Percentiles rank a stretch among this genome's conserved stretches.
Conservation (phyloP, 2,329 filamentous ascomycete genomes). For the Ascosphaera apis region DNA sequence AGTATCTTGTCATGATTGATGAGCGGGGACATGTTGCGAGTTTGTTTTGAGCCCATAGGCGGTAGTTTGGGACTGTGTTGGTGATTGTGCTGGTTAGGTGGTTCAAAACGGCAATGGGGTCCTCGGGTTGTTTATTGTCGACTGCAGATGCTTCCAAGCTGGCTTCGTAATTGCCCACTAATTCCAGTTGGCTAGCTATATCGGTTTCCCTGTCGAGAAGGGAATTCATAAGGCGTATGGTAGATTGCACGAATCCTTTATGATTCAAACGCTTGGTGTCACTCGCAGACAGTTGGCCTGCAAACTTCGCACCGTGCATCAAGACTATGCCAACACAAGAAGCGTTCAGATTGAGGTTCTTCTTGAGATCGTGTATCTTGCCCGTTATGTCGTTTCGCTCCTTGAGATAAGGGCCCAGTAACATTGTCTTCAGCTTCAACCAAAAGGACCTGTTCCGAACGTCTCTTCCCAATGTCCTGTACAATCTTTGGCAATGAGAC, state of each 20-base stretch:
- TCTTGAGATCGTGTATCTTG: too few relatives aligned
- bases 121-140: constrained; percentile 7
- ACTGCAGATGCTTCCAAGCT: constrained; percentile 20
- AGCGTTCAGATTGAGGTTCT: too few relatives aligned
- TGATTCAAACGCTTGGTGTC: too few relatives aligned
- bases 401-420: too few relatives aligned
- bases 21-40: constrained; percentile 51
- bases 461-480: constrained; percentile 53
- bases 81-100: constrained; percentile 36
- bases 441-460: constrained; percentile 48
- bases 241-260: too few relatives aligned
- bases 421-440: constrained; percentile 38
- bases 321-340: too few relatives aligned
- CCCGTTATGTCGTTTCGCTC: too few relatives aligned
- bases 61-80: constrained; percentile 44
- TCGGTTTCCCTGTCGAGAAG: too few relatives aligned
- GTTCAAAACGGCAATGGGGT: constrained; percentile 11
- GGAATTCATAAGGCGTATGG: too few relatives aligned
- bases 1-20: constrained; percentile 55
- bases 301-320: too few relatives aligned
- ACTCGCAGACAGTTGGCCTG: too few relatives aligned
- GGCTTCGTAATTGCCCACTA: constrained; percentile 30
- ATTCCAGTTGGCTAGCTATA: too few relatives aligned
- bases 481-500: constrained; percentile 41
- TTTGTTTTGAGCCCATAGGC: constrained; percentile 29